A percentile compares a stretch with the other conserved stretches of the same genome.
These are phyloP conservation scores for Zostera marina DNA, from an alignment of 116 monocot species.

Conservation along the genomic window DNA sequence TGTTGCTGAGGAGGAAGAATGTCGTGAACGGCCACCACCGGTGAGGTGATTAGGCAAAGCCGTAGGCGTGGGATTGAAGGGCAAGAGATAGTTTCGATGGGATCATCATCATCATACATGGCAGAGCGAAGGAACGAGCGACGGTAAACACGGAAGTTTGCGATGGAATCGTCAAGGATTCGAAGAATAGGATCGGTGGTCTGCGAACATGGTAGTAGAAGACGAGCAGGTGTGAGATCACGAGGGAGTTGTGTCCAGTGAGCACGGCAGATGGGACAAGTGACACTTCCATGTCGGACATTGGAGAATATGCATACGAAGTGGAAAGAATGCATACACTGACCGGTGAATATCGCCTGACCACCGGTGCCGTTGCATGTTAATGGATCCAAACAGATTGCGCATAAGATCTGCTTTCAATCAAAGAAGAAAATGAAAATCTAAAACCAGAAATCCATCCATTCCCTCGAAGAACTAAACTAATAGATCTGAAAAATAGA, in stretches of 20 bases:
- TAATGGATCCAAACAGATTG: slow-evolving; percentile 80
- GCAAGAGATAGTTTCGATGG: slow-evolving; percentile 22
- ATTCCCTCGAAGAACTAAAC: background rate
- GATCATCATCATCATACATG: slow-evolving; percentile 79
- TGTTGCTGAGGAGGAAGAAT: background rate
- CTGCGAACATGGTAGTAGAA: slow-evolving; percentile 29
- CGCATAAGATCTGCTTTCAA: slow-evolving; percentile 39
- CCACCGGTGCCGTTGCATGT: slow-evolving; percentile 4
- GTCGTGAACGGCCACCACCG: background rate
- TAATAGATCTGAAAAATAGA: background rate
- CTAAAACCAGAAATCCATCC: background rate
- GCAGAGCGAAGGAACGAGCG: slow-evolving; percentile 43
- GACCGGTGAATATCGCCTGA: slow-evolving; percentile 47
- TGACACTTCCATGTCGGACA: slow-evolving; percentile 62
- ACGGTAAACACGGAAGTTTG: slow-evolving; percentile 69
- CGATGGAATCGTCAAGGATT: slow-evolving; percentile 84
- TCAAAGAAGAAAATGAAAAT: background rate
- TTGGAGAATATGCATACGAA: slow-evolving; percentile 75
- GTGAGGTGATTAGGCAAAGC: slow-evolving; percentile 17
- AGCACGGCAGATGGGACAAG: slow-evolving; percentile 85
- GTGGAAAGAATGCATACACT: slow-evolving; percentile 79
- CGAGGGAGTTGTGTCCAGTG: slow-evolving; percentile 70
- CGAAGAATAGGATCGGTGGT: slow-evolving; percentile 55
- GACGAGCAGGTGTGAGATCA: slow-evolving; percentile 15
- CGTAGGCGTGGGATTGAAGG: slow-evolving; percentile 11